phyloP scores from a whole-genome alignment of 768 basidiomycete genomes.

The Epithele typhae region DNA sequence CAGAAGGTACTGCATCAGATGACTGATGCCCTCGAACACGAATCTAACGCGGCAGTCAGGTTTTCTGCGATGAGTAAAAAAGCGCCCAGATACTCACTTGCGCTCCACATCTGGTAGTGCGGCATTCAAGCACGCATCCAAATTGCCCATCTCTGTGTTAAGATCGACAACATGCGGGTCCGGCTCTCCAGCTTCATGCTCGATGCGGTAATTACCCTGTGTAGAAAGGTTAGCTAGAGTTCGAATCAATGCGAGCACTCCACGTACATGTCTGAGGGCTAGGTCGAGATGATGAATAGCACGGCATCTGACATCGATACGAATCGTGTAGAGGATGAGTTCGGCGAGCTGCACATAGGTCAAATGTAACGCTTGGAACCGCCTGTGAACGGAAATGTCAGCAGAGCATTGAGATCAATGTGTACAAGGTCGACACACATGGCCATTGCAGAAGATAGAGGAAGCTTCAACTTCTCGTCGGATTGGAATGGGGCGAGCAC shows the following conservation, averaged over 20 bases:
- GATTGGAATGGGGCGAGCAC: constrained; percentile 31
- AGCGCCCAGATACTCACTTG: constrained; percentile 44
- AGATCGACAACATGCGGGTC: constrained; percentile 87
- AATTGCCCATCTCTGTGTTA: constrained; percentile 72
- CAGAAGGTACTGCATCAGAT: constrained; percentile 80
- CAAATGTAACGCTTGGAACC: constrained; percentile 85
- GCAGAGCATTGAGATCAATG: constrained; percentile 7
- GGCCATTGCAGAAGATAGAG: constrained; percentile 85
- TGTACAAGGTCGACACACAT: constrained; percentile 71
- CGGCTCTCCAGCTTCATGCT: constrained; percentile 84
- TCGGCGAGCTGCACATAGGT: constrained; percentile 89
- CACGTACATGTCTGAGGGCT: constrained; percentile 54
- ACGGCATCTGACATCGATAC: constrained; percentile 84
- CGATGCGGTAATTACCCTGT: constrained; percentile 82
- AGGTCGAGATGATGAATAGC: constrained; percentile 77
- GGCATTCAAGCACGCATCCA: constrained; percentile 63
- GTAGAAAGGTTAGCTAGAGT: background rate
- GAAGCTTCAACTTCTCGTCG: constrained; percentile 56
- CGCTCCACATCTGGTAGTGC: constrained; percentile 63
- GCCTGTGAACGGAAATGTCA: constrained; percentile 42
- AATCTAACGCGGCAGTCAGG: constrained; percentile 47
- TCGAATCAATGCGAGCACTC: background rate
- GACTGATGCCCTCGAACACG: constrained; percentile 79
- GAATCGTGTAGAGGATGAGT: constrained; percentile 81
- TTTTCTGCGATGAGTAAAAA: constrained; percentile 9